These are phyloP conservation scores for Colletotrichum magnum DNA, from an alignment of 2,329 filamentous ascomycete genomes.

Conservation along the genomic window DNA sequence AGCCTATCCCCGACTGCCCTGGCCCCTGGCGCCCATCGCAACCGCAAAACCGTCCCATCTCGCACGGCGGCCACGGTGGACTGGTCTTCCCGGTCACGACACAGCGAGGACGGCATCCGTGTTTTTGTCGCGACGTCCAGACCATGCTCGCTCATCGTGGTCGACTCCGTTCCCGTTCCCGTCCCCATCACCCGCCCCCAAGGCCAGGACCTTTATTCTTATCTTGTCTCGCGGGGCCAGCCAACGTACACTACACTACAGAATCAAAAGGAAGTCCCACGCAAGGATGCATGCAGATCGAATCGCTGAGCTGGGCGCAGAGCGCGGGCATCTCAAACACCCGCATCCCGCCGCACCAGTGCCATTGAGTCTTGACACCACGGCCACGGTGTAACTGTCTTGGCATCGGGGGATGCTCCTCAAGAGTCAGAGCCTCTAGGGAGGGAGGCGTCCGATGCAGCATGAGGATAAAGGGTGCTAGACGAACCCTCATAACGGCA, in stretches of 20 bases:
- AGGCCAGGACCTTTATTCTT: background rate
- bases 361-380: constrained; percentile 13
- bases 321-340: constrained; percentile 37
- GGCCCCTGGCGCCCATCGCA: constrained; percentile 13
- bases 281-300: constrained; percentile 30
- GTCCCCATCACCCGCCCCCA: background rate
- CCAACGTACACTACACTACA: background rate
- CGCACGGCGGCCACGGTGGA: constrained; percentile 17
- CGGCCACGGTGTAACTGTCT: constrained; percentile 31
- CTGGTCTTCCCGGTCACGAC: constrained; percentile 30
- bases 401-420: constrained; percentile 15
- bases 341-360: constrained; percentile 27
- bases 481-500: background rate
- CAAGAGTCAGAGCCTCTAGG: background rate
- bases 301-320: constrained; percentile 31
- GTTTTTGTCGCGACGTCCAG: constrained; percentile 29
- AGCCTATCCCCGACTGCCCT: constrained; percentile 30
- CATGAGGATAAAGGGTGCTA: background rate
- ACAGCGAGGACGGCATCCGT: constrained; percentile 17
- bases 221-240: constrained; percentile 17
- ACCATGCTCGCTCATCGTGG: background rate
- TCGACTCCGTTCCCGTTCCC: background rate
- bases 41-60: constrained; percentile 36
- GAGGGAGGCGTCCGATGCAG: background rate
- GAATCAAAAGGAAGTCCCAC: constrained; percentile 4